Base-by-base conservation (phyloP, 1,284 basidiomycete species). In the Hymenochaete sp. region DNA sequence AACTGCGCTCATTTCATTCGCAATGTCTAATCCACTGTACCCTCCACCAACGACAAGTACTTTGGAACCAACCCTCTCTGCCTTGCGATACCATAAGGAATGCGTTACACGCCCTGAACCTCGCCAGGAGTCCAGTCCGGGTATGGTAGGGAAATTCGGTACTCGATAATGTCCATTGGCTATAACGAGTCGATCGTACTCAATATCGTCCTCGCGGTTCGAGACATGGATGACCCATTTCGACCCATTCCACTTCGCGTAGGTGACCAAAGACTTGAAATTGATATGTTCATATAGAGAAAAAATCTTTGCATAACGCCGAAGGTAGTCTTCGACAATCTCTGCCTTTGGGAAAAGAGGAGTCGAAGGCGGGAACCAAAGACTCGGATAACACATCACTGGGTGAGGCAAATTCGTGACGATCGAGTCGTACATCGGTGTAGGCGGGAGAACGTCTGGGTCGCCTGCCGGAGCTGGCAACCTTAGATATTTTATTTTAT, bases 331-430 rank as follows among this genome's bases (percentile, higher is more conserved):
- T 36, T 73, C 68, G 2, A 88, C 79, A 2, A 64, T 62, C 0
- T 64, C 50, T 2, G 82, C 81, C 2, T 53, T 54, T 0, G 84
- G 84, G 58, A 73, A 88, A 16, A 88, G 63, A 1, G 77, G 70
- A 0, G 84, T 87, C 3, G 71, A 75, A 0, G 82, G 78, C 0
- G 81, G 80, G 53, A 85, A 87, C 1, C 67, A 58, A 55, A 74
- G 77, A 43, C 71, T 71, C 0, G 70, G 65, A 52, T 68, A 87
- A 8, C 71, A 72, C 85, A 89, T 88, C 37, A 79, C 50, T 0
- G 80, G 80, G 54, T 88, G 82, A 0, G 85, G 82, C 2, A 88
- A 59, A 55, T 88, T 89, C 1, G 85, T 80, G 16, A 77, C 79
- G 14, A 89, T 64, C 1, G 80, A 79, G 53, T 88, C 81, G 55